A percentile compares a stretch with the other conserved stretches of the same genome.
Conservation (phyloP, 129 eudicot genomes). For the Dittrichia graveolens region DNA sequence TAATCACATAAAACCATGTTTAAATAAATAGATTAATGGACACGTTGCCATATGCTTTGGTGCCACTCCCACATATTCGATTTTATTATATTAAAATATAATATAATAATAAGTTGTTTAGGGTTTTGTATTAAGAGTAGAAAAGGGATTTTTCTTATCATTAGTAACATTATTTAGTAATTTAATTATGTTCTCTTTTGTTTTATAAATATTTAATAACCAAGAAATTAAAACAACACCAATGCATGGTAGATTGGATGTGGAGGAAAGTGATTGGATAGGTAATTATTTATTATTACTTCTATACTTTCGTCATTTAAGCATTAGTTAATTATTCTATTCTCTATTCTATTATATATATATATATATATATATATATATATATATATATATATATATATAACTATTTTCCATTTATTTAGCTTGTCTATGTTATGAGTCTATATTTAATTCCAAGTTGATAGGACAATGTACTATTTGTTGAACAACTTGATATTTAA, state of each 20-base stretch:
- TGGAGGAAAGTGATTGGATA: conserved; percentile 21
- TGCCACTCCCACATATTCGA: conserved; percentile 30
- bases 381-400: neutral
- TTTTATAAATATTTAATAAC: neutral
- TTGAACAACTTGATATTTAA: conserved; percentile 35
- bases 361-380: no score
- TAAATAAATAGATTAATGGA: conserved; percentile 4
- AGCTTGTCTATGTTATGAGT: no score
- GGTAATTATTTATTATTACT: neutral
- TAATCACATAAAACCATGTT: conserved; percentile 7
- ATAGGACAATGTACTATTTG: conserved; percentile 2
- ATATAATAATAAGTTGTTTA: conserved; percentile 18
- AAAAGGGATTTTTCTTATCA: neutral
- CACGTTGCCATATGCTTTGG: conserved; percentile 29
- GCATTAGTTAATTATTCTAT: neutral
- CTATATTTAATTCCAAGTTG: neutral
- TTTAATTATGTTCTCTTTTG: neutral
- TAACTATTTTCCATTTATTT: no score
- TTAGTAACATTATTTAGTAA: neutral
- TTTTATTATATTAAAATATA: neutral
- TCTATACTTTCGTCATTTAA: no score
- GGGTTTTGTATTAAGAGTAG: neutral
- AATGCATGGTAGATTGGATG: conserved; percentile 12
- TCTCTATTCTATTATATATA: neutral
- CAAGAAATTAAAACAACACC: neutral